Evolutionary conservation across 2,329 filamentous ascomycete genomes (phyloP).

Genomic region (Calonectria multiphialidica): DNA sequence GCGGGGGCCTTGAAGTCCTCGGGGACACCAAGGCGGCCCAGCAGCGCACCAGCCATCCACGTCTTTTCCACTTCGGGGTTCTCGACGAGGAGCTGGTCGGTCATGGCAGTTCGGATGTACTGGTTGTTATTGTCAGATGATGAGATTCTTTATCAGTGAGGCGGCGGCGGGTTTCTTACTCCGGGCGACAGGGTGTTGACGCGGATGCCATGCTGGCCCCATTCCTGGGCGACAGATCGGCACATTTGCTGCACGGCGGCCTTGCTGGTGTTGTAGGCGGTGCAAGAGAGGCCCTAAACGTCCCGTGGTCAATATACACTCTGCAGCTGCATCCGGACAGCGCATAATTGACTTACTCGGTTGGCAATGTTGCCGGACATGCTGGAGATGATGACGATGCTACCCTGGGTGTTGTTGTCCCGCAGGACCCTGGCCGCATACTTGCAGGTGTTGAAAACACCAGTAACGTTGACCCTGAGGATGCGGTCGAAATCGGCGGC

Average conservation of each 20-base stretch:
- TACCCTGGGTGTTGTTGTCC: slow-evolving; percentile 55
- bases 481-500: slow-evolving; percentile 75
- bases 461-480: slow-evolving; percentile 77
- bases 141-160: not conserved
- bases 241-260: slow-evolving; percentile 71
- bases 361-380: slow-evolving; percentile 65
- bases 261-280: slow-evolving; percentile 74
- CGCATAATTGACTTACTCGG: slow-evolving; percentile 52
- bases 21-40: slow-evolving; percentile 65
- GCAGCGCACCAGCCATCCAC: slow-evolving; percentile 66
- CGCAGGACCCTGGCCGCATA: slow-evolving; percentile 71
- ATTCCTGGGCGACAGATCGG: slow-evolving; percentile 71
- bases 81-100: slow-evolving; percentile 55
- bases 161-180: slow-evolving; percentile 42
- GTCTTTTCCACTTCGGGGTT: slow-evolving; percentile 63
- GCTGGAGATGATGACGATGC: slow-evolving; percentile 63
- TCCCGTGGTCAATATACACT: not conserved
- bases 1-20: slow-evolving; percentile 70
- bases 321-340: not conserved
- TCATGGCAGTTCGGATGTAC: slow-evolving; percentile 63
- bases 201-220: slow-evolving; percentile 72
- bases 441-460: slow-evolving; percentile 78
- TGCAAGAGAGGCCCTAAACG: slow-evolving; percentile 68
- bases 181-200: slow-evolving; percentile 77
- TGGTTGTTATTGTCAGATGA: slow-evolving; percentile 23